Base-by-base conservation (phyloP, 225 moss, liverwort and hornwort species). In the Sphagnum contortum region DNA sequence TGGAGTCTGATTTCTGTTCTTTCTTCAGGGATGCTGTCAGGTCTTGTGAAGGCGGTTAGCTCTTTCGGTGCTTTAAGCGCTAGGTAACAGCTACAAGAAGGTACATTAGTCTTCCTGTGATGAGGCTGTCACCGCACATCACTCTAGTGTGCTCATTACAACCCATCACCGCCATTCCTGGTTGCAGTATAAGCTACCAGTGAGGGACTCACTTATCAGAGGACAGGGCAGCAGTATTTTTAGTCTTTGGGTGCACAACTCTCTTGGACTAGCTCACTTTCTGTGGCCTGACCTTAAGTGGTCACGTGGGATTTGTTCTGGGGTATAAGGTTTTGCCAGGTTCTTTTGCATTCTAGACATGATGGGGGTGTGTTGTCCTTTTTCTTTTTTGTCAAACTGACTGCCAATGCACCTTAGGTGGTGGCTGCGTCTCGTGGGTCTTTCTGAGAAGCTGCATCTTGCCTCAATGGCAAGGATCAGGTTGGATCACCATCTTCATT, bases 1-100 rank as follows among this genome's bases (percentile, higher is more conserved):
- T 83, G 83, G 84, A 85, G 90, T 86, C 96, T 98, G 96, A 98
- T 98, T 84, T 86, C 83, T 83, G 81, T 76, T 98, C 88, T 87
- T 98, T 93, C 88, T 93, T 93, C 96, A 98, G 96, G 96, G 89
- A 91, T 93, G 96, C 82, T 77, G 83, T 74, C 91, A 91, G 91
- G 89, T 89, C 73, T 80, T 9, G 9, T 52, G 80, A 78, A 85
- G 87, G 91, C 88, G 89, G 81, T 78, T 84, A 80, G 81, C 73
- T 68, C 75, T 55, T 78, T 83, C 68, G 82, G 89, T 91, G 85
- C 80, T 83, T 84, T 85, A 83, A 82, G 94, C 81, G 80, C 87
- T 87, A 90, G 89, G 89, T 90, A 90, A 82, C 83, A 80, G 78
- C 91, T 85, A 80, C 82, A 74, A 80, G 86, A 91, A 95, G 94